Base-by-base conservation (phyloP, 2,329 filamentous ascomycete species). In the Fusarium sp. region DNA sequence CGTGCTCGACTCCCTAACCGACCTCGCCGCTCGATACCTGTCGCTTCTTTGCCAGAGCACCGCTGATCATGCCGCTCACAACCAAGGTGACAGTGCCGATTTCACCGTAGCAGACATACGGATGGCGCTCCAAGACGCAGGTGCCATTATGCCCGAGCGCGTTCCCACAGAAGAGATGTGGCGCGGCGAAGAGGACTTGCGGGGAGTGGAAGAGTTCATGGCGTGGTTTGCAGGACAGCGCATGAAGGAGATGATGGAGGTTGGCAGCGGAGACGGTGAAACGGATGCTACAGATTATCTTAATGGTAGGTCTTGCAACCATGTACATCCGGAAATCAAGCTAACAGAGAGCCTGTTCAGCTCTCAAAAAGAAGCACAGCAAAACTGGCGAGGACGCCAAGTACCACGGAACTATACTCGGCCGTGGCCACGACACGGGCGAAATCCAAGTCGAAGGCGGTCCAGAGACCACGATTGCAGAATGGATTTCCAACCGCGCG, bases 281-380 rank as follows among this genome's bases (percentile, higher is more conserved):
- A 82, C 83, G 31, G 88, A 89, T 57, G 88, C 88, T 61, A 89
- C 89, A 23, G 91, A 94, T 77, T 94, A 91, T 75, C 77, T 94
- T 19, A 89, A 86, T 59, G 86, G 90, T 91, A 71, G 75, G 84
- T 62, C 42, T 30, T 26, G 9, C 50, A 7, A 19, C 16, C 6
- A 16, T 19, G 18, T 34, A 14, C 14, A 13, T 26, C 14, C 12
- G 18, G n/a, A 12, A 31, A 42, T 8, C 18, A n/a, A 16, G 65
- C 43, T 64, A 84, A 84, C 83, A 31, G 25, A 91, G 42, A 54
- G 28, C 44, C 23, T 63, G 31, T 46, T 3, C 70, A 92, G 91
- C 90, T 7, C 83, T 98, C 43, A 98, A 97, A 80, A 96, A 94
- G 81, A 97, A 97, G 77, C 93, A 97, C 79, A 94, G 91, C 81